These are phyloP conservation scores for Stromatinia cepivora DNA, from an alignment of 2,329 filamentous ascomycete genomes.

Conservation along the genomic window DNA sequence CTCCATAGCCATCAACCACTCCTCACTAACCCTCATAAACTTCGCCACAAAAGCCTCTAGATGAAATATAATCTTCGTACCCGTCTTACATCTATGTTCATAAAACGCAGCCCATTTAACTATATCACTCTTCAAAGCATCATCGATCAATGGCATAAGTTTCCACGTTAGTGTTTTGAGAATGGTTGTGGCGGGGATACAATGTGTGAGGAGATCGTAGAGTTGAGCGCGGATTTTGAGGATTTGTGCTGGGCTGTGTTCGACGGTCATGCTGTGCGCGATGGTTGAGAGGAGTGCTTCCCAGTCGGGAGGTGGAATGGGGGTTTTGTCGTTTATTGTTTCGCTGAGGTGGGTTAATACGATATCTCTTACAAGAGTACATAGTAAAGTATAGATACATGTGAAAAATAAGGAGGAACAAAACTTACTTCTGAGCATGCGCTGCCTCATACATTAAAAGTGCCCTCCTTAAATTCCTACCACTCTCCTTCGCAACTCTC, in stretches of 20 bases:
- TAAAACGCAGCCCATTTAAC: slow-evolving; percentile 97
- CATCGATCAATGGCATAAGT: slow-evolving; percentile 82
- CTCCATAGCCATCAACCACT: slow-evolving; percentile 87
- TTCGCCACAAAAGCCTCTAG: slow-evolving; percentile 97
- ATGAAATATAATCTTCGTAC: slow-evolving; percentile 96
- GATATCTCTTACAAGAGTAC: background rate
- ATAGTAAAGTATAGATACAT: background rate
- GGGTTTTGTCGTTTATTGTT: slow-evolving; percentile 81
- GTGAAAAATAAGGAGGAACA: slow-evolving; percentile 9
- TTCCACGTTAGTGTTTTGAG: slow-evolving; percentile 95
- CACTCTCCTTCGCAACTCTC: slow-evolving; percentile 86
- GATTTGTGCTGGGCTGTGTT: slow-evolving; percentile 87
- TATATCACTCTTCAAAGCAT: slow-evolving; percentile 85
- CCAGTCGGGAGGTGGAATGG: slow-evolving; percentile 95
- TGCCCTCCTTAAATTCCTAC: slow-evolving; percentile 84
- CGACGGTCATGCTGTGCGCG: slow-evolving; percentile 89
- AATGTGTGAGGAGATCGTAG: slow-evolving; percentile 97
- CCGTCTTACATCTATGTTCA: slow-evolving; percentile 89
- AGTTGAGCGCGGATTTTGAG: slow-evolving; percentile 86
- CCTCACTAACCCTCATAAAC: slow-evolving; percentile 95
- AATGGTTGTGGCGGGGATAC: slow-evolving; percentile 92
- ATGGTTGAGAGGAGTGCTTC: slow-evolving; percentile 87
- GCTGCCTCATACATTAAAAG: slow-evolving; percentile 97
- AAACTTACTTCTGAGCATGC: slow-evolving; percentile 87
- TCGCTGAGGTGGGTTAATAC: slow-evolving; percentile 58